Evolutionary conservation across 1,139 yeast species (phyloP), one percentile per base, ranked within the genome.

Genomic region (Zygoascus meyerae): DNA sequence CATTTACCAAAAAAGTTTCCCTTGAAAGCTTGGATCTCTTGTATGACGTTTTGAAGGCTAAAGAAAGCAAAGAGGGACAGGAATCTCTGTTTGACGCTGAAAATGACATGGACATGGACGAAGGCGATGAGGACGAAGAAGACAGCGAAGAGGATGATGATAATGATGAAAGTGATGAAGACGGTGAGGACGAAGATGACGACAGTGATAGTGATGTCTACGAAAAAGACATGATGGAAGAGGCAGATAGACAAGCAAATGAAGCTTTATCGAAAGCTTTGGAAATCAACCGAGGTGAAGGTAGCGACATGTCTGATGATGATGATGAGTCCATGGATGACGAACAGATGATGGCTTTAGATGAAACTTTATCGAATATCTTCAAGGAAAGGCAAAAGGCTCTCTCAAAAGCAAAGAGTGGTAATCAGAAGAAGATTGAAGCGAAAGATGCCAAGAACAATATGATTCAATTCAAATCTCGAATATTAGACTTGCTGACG

Each of bases 261-360:
- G 67, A 75, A 36, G 90, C 89, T 35, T 70, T 89, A 17, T 95
- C 95, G 0, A 74, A 79, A 53, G 95, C 95, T 0, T 71, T 87
- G 42, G 86, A 89, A 5, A 73, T 86, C 21, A 39, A 50, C 12
- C 51, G 54, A n/a, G 58, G 66, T 34, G 66, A 62, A 34, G 68
- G 63, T 9, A 63, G 58, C 12, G 59, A 61, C 10, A 61, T 58
- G 26, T 63, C 64, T 2, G 71, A 66, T 2, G 75, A 74, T 11
- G 76, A 76, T 44, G 85, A 79, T 48, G 86, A 84, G 52, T 79
- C 89, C 2, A 85, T 87, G 95, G 94, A 92, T 56, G 99, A 92
- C 63, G 97, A 90, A 56, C 90, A 89, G 64, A 92, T 92, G 99
- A 80, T 90, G 81, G 95, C 92, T 12, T 77, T 92, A 62, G 98